Conservation (phyloP, 352 stramenopile species). For the Phytophthora uliginosa region DNA sequence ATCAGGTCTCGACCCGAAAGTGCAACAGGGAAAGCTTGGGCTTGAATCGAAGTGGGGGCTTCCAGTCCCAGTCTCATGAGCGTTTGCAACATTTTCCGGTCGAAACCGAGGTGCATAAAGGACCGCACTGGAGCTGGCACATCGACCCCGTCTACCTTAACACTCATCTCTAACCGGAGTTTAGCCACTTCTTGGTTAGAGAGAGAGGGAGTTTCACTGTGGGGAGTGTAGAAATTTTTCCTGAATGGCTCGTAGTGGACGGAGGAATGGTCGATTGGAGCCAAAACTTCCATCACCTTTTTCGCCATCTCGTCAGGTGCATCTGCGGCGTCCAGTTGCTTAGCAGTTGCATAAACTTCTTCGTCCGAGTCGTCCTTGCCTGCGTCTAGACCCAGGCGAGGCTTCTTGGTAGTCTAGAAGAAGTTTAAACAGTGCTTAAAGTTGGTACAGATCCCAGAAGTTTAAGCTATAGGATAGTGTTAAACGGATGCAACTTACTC, state of each 20-base stretch:
- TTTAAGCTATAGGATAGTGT: constrained; percentile 3
- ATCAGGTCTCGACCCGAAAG: constrained; percentile 85
- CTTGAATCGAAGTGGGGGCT: constrained; percentile 84
- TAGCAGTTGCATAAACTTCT: constrained; percentile 79
- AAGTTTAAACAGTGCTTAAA: constrained; percentile 11
- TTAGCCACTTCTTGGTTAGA: constrained; percentile 45
- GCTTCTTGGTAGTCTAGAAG: constrained; percentile 52
- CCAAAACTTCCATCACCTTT: constrained; percentile 81
- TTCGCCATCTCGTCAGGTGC: constrained; percentile 48
- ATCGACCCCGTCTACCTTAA: constrained; percentile 58
- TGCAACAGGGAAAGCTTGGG: constrained; percentile 86
- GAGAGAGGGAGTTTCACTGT: constrained; percentile 53
- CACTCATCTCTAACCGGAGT: constrained; percentile 56
- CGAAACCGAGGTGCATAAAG: constrained; percentile 80
- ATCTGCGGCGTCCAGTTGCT: constrained; percentile 47
- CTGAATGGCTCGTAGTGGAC: constrained; percentile 88
- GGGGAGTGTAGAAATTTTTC: constrained; percentile 77
- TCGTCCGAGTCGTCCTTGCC: constrained; percentile 72
- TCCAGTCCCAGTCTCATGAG: constrained; percentile 82
- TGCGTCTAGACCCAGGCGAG: constrained; percentile 13
- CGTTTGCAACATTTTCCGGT: constrained; percentile 70
- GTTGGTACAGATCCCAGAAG: neutral
- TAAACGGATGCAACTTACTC: constrained; percentile 26
- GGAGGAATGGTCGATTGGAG: constrained; percentile 70
- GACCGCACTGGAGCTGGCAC: constrained; percentile 76